Evolutionary conservation across 2,329 filamentous ascomycete species (phyloP).

Genomic region (Grosmannia serpens): DNA sequence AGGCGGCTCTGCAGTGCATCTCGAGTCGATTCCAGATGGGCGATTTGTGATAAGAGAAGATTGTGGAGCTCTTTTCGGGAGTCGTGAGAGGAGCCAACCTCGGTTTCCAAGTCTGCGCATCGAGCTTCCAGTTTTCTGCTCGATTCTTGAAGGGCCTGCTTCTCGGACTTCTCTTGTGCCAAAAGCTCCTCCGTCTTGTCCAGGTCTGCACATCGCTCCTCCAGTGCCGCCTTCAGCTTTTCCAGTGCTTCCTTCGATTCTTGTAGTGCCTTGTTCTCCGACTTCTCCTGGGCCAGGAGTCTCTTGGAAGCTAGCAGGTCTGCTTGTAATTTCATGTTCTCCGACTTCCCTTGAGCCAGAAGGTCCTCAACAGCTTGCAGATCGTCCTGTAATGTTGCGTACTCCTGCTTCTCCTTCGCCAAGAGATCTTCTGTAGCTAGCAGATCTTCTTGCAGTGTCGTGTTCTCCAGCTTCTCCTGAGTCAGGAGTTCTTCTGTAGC

Average conservation of each 20-base stretch:
- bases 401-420: no score
- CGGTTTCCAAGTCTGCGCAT: constrained; percentile 5
- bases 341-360: neutral
- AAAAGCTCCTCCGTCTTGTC: neutral
- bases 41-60: constrained; percentile 9
- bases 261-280: neutral
- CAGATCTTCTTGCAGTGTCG: no score
- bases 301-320: neutral
- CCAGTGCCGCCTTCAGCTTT: neutral
- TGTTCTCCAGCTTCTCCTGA: neutral
- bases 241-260: neutral
- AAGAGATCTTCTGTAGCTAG: no score
- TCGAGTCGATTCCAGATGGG: constrained; percentile 7
- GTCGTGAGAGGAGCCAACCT: constrained; percentile 4
- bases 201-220: neutral
- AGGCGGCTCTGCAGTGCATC: constrained; percentile 7
- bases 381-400: no score
- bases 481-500: neutral
- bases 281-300: no score
- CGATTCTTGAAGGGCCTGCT: neutral
- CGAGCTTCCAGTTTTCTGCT: constrained; percentile 1
- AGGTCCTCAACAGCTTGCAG: no score
- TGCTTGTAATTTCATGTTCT: neutral
- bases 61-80: constrained; percentile 8
- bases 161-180: neutral